A percentile compares a stretch with the other conserved stretches of the same genome.
Conservation (phyloP, 306 rosid species). For the Trifolium repens region DNA sequence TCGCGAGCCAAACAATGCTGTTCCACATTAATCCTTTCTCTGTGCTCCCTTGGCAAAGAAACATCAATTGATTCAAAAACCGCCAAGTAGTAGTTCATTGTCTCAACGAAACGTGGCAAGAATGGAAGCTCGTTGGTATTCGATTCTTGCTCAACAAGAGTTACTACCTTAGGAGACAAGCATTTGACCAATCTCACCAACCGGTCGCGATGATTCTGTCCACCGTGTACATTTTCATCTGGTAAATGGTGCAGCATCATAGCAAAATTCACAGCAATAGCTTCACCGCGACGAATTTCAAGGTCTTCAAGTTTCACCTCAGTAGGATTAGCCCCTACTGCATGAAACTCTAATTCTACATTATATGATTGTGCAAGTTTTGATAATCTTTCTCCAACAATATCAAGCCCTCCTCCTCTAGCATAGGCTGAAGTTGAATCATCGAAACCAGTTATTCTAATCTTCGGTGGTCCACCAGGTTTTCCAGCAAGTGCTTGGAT, state of each 20-base stretch:
- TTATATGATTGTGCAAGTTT: constrained; percentile 61
- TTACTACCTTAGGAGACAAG: constrained; percentile 83
- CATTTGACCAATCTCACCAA: constrained; percentile 66
- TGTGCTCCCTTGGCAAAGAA: constrained; percentile 68
- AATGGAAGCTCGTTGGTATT: constrained; percentile 72
- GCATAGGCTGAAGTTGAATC: constrained; percentile 77
- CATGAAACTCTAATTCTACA: constrained; percentile 78
- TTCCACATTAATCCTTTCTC: constrained; percentile 78
- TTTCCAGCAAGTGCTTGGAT: constrained; percentile 74
- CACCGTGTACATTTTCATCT: constrained; percentile 65
- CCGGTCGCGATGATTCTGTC: constrained; percentile 65
- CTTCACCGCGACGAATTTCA: constrained; percentile 63
- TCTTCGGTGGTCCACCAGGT: constrained; percentile 81
- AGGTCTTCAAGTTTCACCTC: constrained; percentile 67
- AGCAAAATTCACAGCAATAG: constrained; percentile 82
- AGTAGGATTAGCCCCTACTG: constrained; percentile 48
- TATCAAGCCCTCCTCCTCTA: constrained; percentile 78
- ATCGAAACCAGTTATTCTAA: constrained; percentile 76
- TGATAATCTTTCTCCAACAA: constrained; percentile 68
- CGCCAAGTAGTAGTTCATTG: constrained; percentile 63
- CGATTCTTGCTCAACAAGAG: constrained; percentile 86
- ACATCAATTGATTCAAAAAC: constrained; percentile 78
- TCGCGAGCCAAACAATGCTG: constrained; percentile 93
- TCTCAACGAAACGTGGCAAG: constrained; percentile 73
- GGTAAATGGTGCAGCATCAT: constrained; percentile 82